These are phyloP conservation scores for Malbranchea zuffiana DNA, from an alignment of 2,329 filamentous ascomycete species.

Conservation along the genomic window DNA sequence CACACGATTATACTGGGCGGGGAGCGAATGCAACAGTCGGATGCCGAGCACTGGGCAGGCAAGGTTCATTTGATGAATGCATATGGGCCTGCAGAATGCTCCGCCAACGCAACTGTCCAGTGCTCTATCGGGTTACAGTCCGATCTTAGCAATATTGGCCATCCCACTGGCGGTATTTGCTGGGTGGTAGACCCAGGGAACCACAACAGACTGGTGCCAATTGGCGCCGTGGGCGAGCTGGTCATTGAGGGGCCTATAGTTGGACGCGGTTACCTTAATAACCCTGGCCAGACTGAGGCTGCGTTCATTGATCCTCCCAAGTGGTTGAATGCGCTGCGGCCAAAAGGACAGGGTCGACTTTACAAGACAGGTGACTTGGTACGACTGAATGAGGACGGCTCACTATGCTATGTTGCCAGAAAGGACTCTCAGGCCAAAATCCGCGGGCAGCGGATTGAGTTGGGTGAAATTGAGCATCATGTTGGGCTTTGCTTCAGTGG, in stretches of 20 bases:
- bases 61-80: conserved; percentile 25
- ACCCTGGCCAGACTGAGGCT: conserved; percentile 14
- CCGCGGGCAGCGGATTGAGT: conserved; percentile 71
- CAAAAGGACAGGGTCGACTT: conserved; percentile 2
- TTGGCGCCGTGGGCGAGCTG: conserved; percentile 34
- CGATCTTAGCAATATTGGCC: not conserved
- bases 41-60: conserved; percentile 25
- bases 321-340: conserved; percentile 10
- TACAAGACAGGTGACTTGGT: conserved; percentile 84
- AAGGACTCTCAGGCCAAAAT: conserved; percentile 74
- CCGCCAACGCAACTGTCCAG: not conserved
- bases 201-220: conserved; percentile 17
- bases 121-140: not conserved
- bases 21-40: conserved; percentile 21
- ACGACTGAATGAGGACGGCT: conserved; percentile 53
- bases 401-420: conserved; percentile 69
- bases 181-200: conserved; percentile 19
- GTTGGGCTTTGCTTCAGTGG: conserved; percentile 24
- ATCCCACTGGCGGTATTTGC: not conserved
- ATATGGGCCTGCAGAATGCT: conserved; percentile 20
- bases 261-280: conserved; percentile 27
- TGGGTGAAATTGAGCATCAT: conserved; percentile 73
- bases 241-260: conserved; percentile 30
- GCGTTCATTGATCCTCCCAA: conserved; percentile 18
- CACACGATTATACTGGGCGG: conserved; percentile 27